phyloP scores from a whole-genome alignment of 139 green algal species.

The Chlorella sp. region DNA sequence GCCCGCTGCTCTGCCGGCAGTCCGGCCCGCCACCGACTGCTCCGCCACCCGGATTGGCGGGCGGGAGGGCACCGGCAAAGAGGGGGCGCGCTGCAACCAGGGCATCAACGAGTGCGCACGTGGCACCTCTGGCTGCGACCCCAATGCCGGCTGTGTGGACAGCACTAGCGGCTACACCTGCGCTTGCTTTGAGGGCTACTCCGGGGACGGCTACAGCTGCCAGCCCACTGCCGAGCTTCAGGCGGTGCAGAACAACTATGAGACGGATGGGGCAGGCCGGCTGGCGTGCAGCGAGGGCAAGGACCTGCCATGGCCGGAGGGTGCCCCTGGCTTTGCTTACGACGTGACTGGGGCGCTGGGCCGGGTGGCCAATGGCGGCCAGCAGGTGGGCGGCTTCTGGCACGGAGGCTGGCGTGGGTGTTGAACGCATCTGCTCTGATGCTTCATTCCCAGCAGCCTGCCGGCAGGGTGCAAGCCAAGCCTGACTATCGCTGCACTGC shows the following conservation, averaged over 20 bases:
- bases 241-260: slow-evolving; percentile 38
- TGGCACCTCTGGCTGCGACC: slow-evolving; percentile 43
- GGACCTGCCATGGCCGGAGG: slow-evolving; percentile 46
- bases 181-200: slow-evolving; percentile 57
- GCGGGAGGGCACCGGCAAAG: slow-evolving; percentile 41
- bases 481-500: too few species aligned
- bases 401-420: too few species aligned
- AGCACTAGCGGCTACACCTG: slow-evolving; percentile 54
- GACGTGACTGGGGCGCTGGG: slow-evolving; percentile 50
- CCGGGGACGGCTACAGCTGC: slow-evolving; percentile 39
- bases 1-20: neutral
- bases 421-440: too few species aligned
- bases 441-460: too few species aligned
- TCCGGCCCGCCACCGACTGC: slow-evolving; percentile 19
- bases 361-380: neutral
- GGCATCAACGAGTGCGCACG: slow-evolving; percentile 72
- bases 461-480: too few species aligned
- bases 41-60: slow-evolving; percentile 30
- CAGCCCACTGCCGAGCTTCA: neutral
- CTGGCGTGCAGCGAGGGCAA: slow-evolving; percentile 61
- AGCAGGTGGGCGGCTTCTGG: slow-evolving; percentile 36
- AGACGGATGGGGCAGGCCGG: slow-evolving; percentile 30
- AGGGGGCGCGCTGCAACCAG: slow-evolving; percentile 37
- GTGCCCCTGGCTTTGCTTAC: slow-evolving; percentile 59
- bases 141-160: slow-evolving; percentile 63